phyloP scores from a whole-genome alignment of 305 asterid genomes.

The Rubia balearica region DNA sequence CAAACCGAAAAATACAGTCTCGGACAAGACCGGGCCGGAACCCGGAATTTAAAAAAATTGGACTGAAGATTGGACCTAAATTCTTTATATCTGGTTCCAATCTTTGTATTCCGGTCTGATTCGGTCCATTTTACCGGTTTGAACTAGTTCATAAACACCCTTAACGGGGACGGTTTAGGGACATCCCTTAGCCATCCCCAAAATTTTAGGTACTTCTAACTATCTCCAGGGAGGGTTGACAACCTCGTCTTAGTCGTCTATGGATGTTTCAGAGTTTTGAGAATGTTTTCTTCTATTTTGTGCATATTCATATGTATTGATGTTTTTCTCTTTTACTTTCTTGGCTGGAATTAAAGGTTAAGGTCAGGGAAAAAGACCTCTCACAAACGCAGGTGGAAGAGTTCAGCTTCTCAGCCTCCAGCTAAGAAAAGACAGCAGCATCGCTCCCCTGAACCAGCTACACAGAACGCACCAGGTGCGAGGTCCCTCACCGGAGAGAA shows the following conservation, averaged over 20 bases:
- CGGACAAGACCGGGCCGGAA: no score
- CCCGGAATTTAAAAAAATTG: no score
- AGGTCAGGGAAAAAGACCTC: slow-evolving; percentile 27
- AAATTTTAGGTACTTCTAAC: no score
- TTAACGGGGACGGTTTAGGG: no score
- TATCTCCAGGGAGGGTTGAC: no score
- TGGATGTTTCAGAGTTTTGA: slow-evolving; percentile 17
- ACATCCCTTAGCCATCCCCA: no score
- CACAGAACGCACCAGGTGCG: slow-evolving; percentile 44
- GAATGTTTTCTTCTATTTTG: background rate
- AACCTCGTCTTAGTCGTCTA: background rate
- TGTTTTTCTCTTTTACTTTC: slow-evolving; percentile 7
- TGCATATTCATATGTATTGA: background rate
- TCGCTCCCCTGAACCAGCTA: slow-evolving; percentile 50
- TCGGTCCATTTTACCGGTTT: no score
- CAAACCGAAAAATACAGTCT: no score
- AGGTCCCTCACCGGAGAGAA: slow-evolving; percentile 38
- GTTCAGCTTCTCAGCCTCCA: slow-evolving; percentile 23
- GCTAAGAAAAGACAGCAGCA: slow-evolving; percentile 34
- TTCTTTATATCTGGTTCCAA: no score
- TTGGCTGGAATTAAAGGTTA: slow-evolving; percentile 21
- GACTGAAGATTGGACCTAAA: no score
- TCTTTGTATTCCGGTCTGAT: no score
- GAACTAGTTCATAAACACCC: no score
- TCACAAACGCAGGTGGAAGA: slow-evolving; percentile 36